Conservation (phyloP, 495 filamentous ascomycete genomes). For the Daldinia decipiens region DNA sequence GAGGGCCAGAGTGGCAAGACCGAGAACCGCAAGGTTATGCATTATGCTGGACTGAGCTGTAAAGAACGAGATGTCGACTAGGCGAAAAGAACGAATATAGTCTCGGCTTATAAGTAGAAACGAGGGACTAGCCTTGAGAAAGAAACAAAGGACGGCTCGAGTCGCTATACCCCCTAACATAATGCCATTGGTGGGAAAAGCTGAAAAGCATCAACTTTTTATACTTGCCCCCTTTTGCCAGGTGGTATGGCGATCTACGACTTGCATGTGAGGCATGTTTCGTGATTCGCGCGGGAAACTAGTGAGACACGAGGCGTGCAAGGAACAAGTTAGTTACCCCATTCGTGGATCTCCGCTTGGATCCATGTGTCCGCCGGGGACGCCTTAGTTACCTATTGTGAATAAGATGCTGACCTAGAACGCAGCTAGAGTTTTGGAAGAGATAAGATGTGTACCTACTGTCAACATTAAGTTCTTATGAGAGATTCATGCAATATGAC, state of each 20-base stretch:
- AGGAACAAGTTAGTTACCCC: constrained; percentile 10
- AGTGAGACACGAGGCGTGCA: constrained; percentile 16
- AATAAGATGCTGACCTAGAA: neutral
- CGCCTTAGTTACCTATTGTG: neutral
- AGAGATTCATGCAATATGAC: neutral
- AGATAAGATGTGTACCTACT: neutral
- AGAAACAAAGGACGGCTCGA: constrained; percentile 11
- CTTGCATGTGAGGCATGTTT: neutral
- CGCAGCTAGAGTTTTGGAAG: neutral
- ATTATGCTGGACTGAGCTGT: constrained; percentile 13
- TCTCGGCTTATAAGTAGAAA: constrained; percentile 5
- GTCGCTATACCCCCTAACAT: neutral
- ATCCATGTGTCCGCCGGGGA: constrained; percentile 22
- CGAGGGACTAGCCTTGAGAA: constrained; percentile 1
- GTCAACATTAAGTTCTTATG: neutral
- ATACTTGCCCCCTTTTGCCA: constrained; percentile 19
- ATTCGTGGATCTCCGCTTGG: constrained; percentile 19
- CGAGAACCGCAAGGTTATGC: constrained; percentile 15
- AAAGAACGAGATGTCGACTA: neutral
- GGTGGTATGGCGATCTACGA: constrained; percentile 22
- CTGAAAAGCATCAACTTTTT: neutral
- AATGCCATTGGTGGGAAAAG: neutral
- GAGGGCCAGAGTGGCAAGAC: constrained; percentile 12
- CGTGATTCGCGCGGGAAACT: constrained; percentile 7
- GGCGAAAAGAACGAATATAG: constrained; percentile 13